Conservation (phyloP, 805 yeast genomes). For the Torulaspora quercuum region DNA sequence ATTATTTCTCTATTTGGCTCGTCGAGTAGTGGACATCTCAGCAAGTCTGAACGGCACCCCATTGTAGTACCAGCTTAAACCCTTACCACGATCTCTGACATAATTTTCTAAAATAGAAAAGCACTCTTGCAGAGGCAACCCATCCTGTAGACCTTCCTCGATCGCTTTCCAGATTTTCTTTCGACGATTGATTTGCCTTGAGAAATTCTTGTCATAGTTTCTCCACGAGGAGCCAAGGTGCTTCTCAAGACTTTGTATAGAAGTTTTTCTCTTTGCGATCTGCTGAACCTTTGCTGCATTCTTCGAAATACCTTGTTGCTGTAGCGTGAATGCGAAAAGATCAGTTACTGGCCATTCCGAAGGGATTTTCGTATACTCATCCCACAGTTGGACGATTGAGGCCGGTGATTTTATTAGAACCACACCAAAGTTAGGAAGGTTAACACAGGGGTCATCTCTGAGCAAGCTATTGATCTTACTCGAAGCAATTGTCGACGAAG, state of each 20-base stretch:
- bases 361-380: constrained; percentile 31
- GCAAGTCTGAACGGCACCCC: constrained; percentile 30
- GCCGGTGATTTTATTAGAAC: constrained; percentile 31
- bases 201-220: constrained; percentile 32
- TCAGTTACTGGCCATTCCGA: constrained; percentile 29
- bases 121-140: constrained; percentile 25
- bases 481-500: not conserved
- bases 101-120: constrained; percentile 25
- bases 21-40: constrained; percentile 14
- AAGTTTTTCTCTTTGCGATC: constrained; percentile 22
- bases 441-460: constrained; percentile 25
- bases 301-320: constrained; percentile 16
- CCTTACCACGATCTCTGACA: constrained; percentile 24
- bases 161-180: constrained; percentile 34
- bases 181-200: constrained; percentile 34
- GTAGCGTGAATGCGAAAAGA: constrained; percentile 20
- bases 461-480: constrained; percentile 1
- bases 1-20: constrained; percentile 5
- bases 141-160: constrained; percentile 29
- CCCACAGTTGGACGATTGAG: constrained; percentile 31
- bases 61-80: constrained; percentile 31
- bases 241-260: constrained; percentile 29
- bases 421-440: constrained; percentile 30
- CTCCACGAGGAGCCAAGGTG: constrained; percentile 32
- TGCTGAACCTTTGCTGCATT: constrained; percentile 17